These are phyloP conservation scores for Geoglossum cookeanum DNA, from an alignment of 2,329 filamentous ascomycete species.

Conservation along the genomic window DNA sequence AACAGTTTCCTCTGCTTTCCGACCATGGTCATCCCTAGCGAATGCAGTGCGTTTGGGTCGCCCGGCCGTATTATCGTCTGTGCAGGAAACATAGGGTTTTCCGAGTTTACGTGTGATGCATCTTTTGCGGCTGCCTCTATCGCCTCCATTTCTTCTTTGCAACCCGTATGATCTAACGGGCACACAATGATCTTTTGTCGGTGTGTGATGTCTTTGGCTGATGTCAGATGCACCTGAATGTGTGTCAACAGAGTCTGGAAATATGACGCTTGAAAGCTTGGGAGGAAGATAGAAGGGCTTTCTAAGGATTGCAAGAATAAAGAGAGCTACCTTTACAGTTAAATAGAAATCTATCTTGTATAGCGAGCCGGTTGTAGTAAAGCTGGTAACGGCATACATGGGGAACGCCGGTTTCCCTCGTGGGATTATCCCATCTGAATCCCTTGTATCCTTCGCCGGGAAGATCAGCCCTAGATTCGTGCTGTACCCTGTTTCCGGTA, in stretches of 20 bases:
- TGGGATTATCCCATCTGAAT: constrained; percentile 71
- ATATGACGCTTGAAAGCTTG: constrained; percentile 2
- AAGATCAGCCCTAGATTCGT: constrained; percentile 86
- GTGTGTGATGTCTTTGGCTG: constrained; percentile 70
- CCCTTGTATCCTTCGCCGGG: constrained; percentile 71
- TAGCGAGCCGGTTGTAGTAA: constrained; percentile 80
- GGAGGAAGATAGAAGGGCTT: not conserved
- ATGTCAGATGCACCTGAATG: constrained; percentile 63
- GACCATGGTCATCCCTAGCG: constrained; percentile 42
- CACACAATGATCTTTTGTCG: constrained; percentile 92
- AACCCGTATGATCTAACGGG: constrained; percentile 82
- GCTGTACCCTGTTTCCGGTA: constrained; percentile 81
- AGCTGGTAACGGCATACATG: constrained; percentile 70
- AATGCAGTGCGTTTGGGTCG: constrained; percentile 44
- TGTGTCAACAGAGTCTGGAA: not conserved
- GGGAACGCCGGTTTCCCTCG: constrained; percentile 76
- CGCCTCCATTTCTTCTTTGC: constrained; percentile 96
- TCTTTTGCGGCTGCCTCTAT: constrained; percentile 94
- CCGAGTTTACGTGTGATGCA: constrained; percentile 67
- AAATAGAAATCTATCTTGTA: constrained; percentile 99
- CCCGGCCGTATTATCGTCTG: constrained; percentile 61
- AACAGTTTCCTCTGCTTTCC: constrained; percentile 41
- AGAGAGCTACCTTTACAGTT: constrained; percentile 58
- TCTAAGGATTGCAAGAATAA: not conserved
- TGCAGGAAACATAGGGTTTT: constrained; percentile 83